Evolutionary conservation across 2,329 filamentous ascomycete species (phyloP).

Genomic region (Mycosphaerella sp.): DNA sequence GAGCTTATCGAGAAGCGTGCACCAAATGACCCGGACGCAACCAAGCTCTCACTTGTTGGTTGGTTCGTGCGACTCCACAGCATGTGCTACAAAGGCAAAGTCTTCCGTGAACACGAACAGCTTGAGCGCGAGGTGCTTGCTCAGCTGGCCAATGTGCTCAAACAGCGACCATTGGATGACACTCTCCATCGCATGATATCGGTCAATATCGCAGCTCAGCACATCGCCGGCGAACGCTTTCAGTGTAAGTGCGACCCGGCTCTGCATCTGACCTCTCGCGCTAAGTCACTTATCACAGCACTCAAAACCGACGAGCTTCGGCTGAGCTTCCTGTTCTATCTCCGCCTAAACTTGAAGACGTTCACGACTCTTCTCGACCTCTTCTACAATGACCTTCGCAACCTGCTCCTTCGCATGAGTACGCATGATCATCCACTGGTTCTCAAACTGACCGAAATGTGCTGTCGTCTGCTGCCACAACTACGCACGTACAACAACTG

Average conservation of each 20-base stretch:
- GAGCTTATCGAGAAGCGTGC: constrained; percentile 43
- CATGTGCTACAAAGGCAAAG: constrained; percentile 70
- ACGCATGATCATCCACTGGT: constrained; percentile 43
- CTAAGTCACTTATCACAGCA: not conserved
- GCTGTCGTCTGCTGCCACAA: constrained; percentile 53
- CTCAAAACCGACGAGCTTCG: constrained; percentile 25
- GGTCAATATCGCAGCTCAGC: constrained; percentile 79
- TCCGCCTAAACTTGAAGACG: constrained; percentile 72
- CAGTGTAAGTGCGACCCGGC: constrained; percentile 42
- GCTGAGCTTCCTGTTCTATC: constrained; percentile 53
- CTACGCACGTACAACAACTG: constrained; percentile 64
- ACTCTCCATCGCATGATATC: constrained; percentile 73
- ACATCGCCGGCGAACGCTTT: constrained; percentile 59
- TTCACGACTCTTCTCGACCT: constrained; percentile 66
- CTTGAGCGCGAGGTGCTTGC: constrained; percentile 80
- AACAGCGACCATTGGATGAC: constrained; percentile 58
- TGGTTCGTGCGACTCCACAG: constrained; percentile 88
- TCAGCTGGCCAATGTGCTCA: constrained; percentile 67
- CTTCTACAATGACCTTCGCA: constrained; percentile 62
- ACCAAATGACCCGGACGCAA: constrained; percentile 44
- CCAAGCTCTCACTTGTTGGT: constrained; percentile 59
- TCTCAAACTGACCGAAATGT: constrained; percentile 19
- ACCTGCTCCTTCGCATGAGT: constrained; percentile 38
- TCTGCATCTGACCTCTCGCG: not conserved
- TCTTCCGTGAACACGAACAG: constrained; percentile 69